Evolutionary conservation across 192 early-diverging fungal genomes (phyloP).

Genomic region (Dissophora globulifera): DNA sequence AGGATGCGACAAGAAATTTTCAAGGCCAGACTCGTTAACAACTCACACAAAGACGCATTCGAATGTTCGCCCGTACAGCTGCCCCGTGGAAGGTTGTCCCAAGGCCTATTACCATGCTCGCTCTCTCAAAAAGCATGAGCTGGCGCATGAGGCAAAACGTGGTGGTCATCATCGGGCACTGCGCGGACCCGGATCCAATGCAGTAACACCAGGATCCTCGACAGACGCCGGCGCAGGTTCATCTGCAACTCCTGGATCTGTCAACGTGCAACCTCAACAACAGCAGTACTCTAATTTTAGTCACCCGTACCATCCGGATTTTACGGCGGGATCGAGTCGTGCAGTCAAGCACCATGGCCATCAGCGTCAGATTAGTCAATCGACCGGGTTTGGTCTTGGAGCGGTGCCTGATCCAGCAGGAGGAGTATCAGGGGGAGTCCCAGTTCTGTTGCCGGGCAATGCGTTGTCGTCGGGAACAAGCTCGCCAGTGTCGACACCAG

Average conservation of each 20-base stretch:
- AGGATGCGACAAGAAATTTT: constrained; percentile 61
- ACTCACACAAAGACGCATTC: constrained; percentile 71
- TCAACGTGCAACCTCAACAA: constrained; percentile 10
- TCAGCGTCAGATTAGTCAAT: constrained; percentile 41
- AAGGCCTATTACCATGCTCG: constrained; percentile 73
- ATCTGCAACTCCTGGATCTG: neutral
- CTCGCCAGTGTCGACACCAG: constrained; percentile 13
- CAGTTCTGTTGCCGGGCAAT: constrained; percentile 11
- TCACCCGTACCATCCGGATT: constrained; percentile 49
- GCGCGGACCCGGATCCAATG: constrained; percentile 38
- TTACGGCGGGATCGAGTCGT: constrained; percentile 21
- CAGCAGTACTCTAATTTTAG: constrained; percentile 28
- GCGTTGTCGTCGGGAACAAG: constrained; percentile 19
- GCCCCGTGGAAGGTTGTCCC: constrained; percentile 60
- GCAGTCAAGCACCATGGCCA: constrained; percentile 35
- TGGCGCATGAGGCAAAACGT: constrained; percentile 56
- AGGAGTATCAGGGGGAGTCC: constrained; percentile 4
- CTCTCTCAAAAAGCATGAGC: constrained; percentile 71
- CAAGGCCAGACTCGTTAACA: constrained; percentile 57
- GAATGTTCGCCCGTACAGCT: constrained; percentile 65
- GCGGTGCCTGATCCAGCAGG: constrained; percentile 10
- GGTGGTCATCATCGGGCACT: constrained; percentile 26
- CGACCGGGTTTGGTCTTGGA: constrained; percentile 16
- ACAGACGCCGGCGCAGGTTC: neutral
- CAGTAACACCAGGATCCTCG: constrained; percentile 3